phyloP scores from a whole-genome alignment of 2,329 filamentous ascomycete genomes.

The Rutstroemia sp. region DNA sequence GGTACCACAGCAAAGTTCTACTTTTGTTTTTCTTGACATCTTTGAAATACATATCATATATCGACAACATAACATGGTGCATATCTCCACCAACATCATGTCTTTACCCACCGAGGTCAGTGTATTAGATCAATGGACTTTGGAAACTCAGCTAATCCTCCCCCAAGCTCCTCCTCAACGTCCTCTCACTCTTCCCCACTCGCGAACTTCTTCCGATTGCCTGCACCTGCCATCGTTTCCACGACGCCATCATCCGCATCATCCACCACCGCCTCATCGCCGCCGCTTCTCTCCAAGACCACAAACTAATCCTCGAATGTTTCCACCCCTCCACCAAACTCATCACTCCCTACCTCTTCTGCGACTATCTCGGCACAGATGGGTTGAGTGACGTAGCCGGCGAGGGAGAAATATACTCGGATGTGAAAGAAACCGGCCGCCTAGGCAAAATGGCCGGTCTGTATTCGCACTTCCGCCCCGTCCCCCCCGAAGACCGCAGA shows the following conservation, averaged over 20 bases:
- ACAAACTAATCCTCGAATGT: constrained; percentile 69
- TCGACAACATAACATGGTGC: constrained; percentile 12
- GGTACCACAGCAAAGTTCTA: constrained; percentile 1
- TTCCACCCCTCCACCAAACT: constrained; percentile 66
- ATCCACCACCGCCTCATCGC: constrained; percentile 56
- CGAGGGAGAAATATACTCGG: constrained; percentile 22
- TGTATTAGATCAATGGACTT: background rate
- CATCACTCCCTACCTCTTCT: constrained; percentile 61
- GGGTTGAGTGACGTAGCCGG: constrained; percentile 38
- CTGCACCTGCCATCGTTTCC: constrained; percentile 53
- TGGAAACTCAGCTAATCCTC: background rate
- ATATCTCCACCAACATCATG: constrained; percentile 12
- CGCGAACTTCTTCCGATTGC: constrained; percentile 48
- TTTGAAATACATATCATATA: constrained; percentile 1
- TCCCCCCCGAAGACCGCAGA: constrained; percentile 44
- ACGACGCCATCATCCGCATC: constrained; percentile 54
- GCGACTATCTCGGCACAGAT: constrained; percentile 58
- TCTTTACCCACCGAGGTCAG: constrained; percentile 23
- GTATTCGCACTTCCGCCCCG: constrained; percentile 66
- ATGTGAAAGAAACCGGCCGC: constrained; percentile 22
- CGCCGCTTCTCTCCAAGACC: constrained; percentile 47
- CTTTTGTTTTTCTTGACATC: constrained; percentile 12
- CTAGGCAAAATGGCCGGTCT: constrained; percentile 45
- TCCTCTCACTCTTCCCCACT: constrained; percentile 42
- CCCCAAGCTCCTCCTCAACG: constrained; percentile 42